Evolutionary conservation across 345 rosid genomes (phyloP).

Genomic region (Populus deltoides): DNA sequence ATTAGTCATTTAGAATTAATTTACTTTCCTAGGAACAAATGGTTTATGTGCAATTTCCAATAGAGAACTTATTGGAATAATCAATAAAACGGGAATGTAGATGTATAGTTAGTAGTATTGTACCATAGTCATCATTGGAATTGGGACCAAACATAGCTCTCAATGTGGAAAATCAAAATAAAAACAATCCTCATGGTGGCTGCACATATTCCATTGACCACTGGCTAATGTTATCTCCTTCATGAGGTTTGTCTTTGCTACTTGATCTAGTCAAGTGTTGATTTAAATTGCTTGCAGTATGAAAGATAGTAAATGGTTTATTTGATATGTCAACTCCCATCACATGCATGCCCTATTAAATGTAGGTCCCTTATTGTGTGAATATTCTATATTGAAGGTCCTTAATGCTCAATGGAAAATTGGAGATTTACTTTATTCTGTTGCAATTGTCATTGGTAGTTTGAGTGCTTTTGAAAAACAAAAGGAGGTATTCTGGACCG

Average conservation of each 20-base stretch:
- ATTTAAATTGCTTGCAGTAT: background rate
- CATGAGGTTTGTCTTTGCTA: slow-evolving; percentile 14
- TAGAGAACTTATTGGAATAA: background rate
- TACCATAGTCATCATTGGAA: slow-evolving; percentile 9
- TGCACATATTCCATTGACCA: slow-evolving; percentile 23
- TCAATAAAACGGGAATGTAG: background rate
- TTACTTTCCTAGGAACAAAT: background rate
- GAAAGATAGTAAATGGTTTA: background rate
- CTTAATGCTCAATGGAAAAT: slow-evolving; percentile 17
- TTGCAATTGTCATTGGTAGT: slow-evolving; percentile 1
- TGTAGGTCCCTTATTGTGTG: slow-evolving; percentile 6
- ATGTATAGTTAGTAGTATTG: slow-evolving; percentile 1
- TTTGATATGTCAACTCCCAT: slow-evolving; percentile 9
- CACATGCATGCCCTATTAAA: slow-evolving; percentile 10
- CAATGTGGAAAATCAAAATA: background rate
- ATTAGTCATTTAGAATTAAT: background rate
- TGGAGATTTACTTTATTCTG: slow-evolving; percentile 17
- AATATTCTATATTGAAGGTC: slow-evolving; percentile 21
- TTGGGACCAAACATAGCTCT: slow-evolving; percentile 12
- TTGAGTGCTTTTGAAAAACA: slow-evolving; percentile 19
- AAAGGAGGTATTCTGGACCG: background rate
- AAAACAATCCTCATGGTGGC: background rate
- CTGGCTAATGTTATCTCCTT: slow-evolving; percentile 10
- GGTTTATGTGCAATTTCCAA: background rate
- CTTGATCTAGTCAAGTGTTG: slow-evolving; percentile 10